A percentile compares a stretch with the other conserved stretches of the same genome.
Conservation (phyloP, 352 stramenopile genomes). For the Thraustochytrium sp. region DNA sequence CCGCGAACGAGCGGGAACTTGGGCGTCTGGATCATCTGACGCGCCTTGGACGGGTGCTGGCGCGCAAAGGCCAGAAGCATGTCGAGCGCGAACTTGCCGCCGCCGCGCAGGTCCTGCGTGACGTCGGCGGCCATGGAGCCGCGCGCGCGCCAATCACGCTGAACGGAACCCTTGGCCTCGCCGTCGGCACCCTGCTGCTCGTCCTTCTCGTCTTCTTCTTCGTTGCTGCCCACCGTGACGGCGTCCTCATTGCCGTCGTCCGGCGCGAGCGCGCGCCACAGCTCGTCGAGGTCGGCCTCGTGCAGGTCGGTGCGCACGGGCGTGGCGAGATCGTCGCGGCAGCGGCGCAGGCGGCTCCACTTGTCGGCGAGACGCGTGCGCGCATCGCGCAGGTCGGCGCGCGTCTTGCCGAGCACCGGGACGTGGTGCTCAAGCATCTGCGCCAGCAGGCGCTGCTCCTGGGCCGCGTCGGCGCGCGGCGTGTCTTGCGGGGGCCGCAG, state of each 20-base stretch:
- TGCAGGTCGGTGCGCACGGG: not conserved
- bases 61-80: not conserved
- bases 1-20: not conserved
- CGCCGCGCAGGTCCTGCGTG: not conserved
- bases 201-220: not conserved
- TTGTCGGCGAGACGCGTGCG: not conserved
- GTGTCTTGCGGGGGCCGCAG: not conserved
- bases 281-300: not conserved
- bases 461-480: not conserved
- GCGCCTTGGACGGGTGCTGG: not conserved
- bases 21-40: not conserved
- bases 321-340: not conserved
- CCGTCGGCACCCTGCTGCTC: not conserved
- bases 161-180: too few species aligned
- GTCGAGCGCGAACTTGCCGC: slow-evolving; percentile 3
- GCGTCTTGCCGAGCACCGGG: not conserved
- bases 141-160: not conserved
- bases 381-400: not conserved
- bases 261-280: not conserved
- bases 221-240: too few species aligned
- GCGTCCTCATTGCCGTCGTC: not conserved
- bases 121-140: not conserved
- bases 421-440: not conserved
- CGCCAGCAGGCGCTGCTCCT: not conserved
- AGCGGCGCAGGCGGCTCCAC: not conserved